Base-by-base conservation (phyloP, 805 yeast species). In the Candida rishiriensis region DNA sequence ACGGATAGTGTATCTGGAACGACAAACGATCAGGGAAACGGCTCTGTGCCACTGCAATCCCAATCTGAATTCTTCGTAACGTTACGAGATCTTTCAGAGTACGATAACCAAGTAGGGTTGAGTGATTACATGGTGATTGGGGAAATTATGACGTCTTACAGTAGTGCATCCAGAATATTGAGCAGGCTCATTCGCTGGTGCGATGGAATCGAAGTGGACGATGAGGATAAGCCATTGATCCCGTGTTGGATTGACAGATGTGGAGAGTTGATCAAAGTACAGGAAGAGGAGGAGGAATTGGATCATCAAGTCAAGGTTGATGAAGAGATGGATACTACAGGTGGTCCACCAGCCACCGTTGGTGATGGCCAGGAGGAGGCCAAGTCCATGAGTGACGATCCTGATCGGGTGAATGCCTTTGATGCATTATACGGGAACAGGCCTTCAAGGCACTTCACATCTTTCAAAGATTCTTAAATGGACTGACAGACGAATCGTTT, bases 51-150 rank as follows among this genome's bases (percentile, higher is more conserved):
- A 12, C n/a, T 15, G 1, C 28, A 38, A 6, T 47, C 57, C 1
- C 44, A 44, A 5, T 34, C 31, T 34, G 60, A 60, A 41, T 53
- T 61, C 21, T 61, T 59, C 46, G 48, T 61, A 10, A 43, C 56
- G 1, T 44, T 61, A 34, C 47, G 44, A 3, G 54, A 58, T 29
- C 45, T 58, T 34, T 30, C 43, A 2, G 21, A 43, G 7, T 54
- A 49, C 29, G 34, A 34, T 7, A 34, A 32, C 33, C 41, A 39
- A n/a, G 33, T 38, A 13, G 50, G 52, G 14, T 32, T 55, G 5
- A 35, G 39, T 3, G 42, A 42, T 7, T 61, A 54, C 43, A 41
- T 55, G 46, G 51, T 53, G 0, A 52, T 61, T 10, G 66, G 66
- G 2, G 55, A 56, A 35, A 40, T 61, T 9, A 4, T 21, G 7